Evolutionary conservation across 1,139 yeast species (phyloP).

Genomic region (Pichia sp.): DNA sequence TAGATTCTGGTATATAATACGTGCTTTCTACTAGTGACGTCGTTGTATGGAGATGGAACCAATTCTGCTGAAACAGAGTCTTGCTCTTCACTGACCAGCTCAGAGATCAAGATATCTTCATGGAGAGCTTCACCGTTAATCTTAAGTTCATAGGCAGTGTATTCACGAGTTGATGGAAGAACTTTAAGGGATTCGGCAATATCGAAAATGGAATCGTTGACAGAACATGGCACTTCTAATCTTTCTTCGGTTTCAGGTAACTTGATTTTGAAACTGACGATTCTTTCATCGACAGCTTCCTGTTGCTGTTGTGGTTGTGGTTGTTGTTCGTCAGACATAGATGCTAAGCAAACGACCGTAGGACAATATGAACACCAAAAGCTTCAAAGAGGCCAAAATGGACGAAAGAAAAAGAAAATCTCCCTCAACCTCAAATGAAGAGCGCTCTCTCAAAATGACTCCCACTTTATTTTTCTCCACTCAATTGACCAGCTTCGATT

Average conservation of each 20-base stretch:
- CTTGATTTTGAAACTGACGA: constrained; percentile 19
- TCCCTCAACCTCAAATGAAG: too few relatives aligned
- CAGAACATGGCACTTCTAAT: constrained; percentile 31
- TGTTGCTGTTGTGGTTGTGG: constrained; percentile 1
- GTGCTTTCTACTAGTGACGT: constrained; percentile 38
- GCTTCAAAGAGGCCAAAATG: not conserved
- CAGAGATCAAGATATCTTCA: constrained; percentile 7
- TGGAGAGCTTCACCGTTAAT: constrained; percentile 6
- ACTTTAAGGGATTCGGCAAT: constrained; percentile 50
- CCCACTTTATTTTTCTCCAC: too few relatives aligned
- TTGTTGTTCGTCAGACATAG: constrained; percentile 11
- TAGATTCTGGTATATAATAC: constrained; percentile 37
- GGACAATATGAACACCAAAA: not conserved
- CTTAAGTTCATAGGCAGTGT: constrained; percentile 49
- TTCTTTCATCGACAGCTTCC: constrained; percentile 5
- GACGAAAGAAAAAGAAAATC: not conserved
- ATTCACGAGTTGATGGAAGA: constrained; percentile 46
- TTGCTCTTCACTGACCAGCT: constrained; percentile 24
- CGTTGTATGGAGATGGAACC: constrained; percentile 36
- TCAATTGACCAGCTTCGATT: too few relatives aligned
- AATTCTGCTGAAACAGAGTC: constrained; percentile 6
- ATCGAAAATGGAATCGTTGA: constrained; percentile 46
- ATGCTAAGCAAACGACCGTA: not conserved
- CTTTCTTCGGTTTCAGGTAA: constrained; percentile 21
- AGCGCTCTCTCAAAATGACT: too few relatives aligned